A percentile compares a stretch with the other conserved stretches of the same genome.
Evolutionary conservation across 2,329 filamentous ascomycete genomes (phyloP).

Genomic region (Calonectria montana): DNA sequence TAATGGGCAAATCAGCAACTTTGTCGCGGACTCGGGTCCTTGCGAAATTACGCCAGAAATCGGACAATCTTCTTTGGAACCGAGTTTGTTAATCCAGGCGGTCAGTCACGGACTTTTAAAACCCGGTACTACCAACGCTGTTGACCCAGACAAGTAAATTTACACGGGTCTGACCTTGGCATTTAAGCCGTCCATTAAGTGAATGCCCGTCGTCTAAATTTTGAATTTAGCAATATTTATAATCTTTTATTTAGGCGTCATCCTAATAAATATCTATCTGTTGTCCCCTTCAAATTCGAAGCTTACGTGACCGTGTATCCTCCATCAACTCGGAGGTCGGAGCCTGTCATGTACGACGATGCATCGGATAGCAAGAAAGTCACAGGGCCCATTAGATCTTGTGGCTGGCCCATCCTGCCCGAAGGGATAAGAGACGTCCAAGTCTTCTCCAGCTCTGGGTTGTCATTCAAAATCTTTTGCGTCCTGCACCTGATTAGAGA

Average conservation of each 20-base stretch:
- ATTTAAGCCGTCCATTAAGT: too few species aligned
- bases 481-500: constrained; percentile 64
- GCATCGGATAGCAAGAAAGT: constrained; percentile 87
- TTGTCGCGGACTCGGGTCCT: not conserved
- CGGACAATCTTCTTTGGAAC: not conserved
- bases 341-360: constrained; percentile 75
- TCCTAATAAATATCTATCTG: too few species aligned
- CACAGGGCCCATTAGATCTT: constrained; percentile 93
- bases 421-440: constrained; percentile 93
- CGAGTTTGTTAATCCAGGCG: too few species aligned
- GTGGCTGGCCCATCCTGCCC: constrained; percentile 91
- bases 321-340: constrained; percentile 84
- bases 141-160: too few species aligned
- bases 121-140: too few species aligned
- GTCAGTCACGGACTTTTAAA: too few species aligned
- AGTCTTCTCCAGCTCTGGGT: constrained; percentile 88
- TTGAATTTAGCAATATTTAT: too few species aligned
- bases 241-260: too few species aligned
- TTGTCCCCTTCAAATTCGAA: not conserved
- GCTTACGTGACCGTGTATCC: constrained; percentile 82
- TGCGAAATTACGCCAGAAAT: not conserved
- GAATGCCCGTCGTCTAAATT: too few species aligned
- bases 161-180: too few species aligned
- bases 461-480: constrained; percentile 94
- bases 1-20: not conserved